phyloP scores from a whole-genome alignment of 2,329 filamentous ascomycete species.

The Penicillium expansum region DNA sequence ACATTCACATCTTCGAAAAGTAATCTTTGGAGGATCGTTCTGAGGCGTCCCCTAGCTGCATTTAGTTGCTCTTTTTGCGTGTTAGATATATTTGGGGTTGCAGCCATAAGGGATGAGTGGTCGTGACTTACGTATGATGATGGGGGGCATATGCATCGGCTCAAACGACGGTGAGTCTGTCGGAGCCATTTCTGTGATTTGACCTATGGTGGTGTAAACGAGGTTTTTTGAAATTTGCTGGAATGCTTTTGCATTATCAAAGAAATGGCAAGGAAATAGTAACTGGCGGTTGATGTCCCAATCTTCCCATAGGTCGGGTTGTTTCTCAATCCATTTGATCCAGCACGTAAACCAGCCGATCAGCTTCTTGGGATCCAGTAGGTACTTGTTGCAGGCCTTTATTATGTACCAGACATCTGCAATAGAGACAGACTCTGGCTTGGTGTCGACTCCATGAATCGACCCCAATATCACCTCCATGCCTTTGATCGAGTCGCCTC shows the following conservation, averaged over 20 bases:
- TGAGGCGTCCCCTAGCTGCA: not conserved
- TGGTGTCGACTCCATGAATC: not conserved
- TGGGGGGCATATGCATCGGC: not conserved
- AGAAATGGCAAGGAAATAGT: not conserved
- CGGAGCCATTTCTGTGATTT: not conserved
- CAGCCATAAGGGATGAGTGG: not conserved
- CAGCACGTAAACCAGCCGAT: not conserved
- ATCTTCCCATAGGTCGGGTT: not conserved
- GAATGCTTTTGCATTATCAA: not conserved
- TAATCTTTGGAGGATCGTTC: not conserved
- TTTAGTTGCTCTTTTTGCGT: not conserved
- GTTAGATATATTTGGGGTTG: not conserved
- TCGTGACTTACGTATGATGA: not conserved
- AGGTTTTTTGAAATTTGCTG: not conserved
- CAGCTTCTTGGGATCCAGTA: not conserved
- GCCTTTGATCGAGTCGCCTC: not conserved
- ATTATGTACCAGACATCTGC: not conserved
- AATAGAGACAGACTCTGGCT: not conserved
- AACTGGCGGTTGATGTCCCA: not conserved
- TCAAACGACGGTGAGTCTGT: not conserved
- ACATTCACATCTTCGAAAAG: not conserved
- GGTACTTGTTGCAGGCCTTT: not conserved
- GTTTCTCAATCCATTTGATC: not conserved
- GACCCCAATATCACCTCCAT: not conserved
- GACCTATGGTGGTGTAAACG: not conserved